Evolutionary conservation across 805 yeast genomes (phyloP).

Genomic region (Ogataea philodendri): DNA sequence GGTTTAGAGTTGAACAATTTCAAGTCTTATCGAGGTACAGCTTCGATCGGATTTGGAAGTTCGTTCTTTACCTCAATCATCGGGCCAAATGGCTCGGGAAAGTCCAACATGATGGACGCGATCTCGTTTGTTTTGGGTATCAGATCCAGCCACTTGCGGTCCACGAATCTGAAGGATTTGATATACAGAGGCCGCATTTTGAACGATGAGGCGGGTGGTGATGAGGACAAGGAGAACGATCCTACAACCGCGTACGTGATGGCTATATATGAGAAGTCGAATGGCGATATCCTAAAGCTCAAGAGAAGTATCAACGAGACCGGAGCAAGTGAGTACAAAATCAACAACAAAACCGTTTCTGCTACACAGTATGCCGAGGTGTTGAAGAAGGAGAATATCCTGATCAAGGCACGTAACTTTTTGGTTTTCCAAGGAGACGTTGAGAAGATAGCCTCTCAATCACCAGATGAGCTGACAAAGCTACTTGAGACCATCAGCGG

Average conservation of each 20-base stretch:
- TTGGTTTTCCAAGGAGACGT: slow-evolving; percentile 97
- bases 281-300: slow-evolving; percentile 57
- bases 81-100: slow-evolving; percentile 99
- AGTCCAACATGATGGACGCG: slow-evolving; percentile 95
- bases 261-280: slow-evolving; percentile 67
- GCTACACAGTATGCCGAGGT: slow-evolving; percentile 63
- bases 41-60: slow-evolving; percentile 78
- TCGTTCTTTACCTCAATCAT: slow-evolving; percentile 84
- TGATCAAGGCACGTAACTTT: slow-evolving; percentile 87
- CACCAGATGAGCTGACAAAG: slow-evolving; percentile 68
- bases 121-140: slow-evolving; percentile 91
- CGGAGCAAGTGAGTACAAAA: slow-evolving; percentile 67
- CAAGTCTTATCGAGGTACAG: slow-evolving; percentile 83
- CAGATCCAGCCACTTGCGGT: slow-evolving; percentile 69
- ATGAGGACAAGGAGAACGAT: slow-evolving; percentile 29
- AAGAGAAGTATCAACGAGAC: slow-evolving; percentile 56
- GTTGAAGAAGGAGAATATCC: slow-evolving; percentile 73
- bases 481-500: slow-evolving; percentile 84
- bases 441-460: slow-evolving; percentile 86
- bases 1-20: slow-evolving; percentile 82
- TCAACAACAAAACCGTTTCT: slow-evolving; percentile 59
- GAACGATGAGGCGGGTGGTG: slow-evolving; percentile 28
- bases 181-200: slow-evolving; percentile 69
- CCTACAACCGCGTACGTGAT: slow-evolving; percentile 67
- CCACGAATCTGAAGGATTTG: slow-evolving; percentile 69